Base-by-base conservation (phyloP, 1,284 basidiomycete genomes). In the Cystobasidiaceae sp. region DNA sequence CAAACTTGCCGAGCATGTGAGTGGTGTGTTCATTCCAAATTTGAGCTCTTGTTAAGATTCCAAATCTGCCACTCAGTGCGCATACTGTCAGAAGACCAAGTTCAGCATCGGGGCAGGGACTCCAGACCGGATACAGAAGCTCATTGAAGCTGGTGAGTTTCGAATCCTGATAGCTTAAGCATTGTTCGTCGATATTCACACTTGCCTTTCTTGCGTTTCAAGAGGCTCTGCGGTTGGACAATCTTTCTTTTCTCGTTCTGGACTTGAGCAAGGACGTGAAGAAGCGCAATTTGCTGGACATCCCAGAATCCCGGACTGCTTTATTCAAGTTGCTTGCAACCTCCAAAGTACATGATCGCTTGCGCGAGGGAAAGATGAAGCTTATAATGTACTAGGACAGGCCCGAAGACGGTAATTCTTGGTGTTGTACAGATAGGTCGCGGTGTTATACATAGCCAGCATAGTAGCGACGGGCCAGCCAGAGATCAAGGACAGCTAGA, bases 61-160 rank as follows among this genome's bases (percentile, higher is more conserved):
- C n/a, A 21, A 27, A n/a, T 13, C 17, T 13, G 19, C 19, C 9
- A n/a, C n/a, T 9, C 27, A 62, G 60, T 62, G 60, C 50, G 49
- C 58, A 8, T 88, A 89, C 77, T 79, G 92, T 70, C 82, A 82
- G 74, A 81, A 83, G 69, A 88, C 88, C 17, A 88, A 85, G 74
- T 81, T 91, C 49, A 86, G 85, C 19, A 81, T 85, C 28, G 89
- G 88, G 32, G 86, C 86, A 25, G 90, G 90, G 23, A 92, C 89
- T 9, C 89, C 89, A 50, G 86, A 86, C 41, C 82, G 89, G 72
- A 77, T 92, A 60, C 87, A 87, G 60, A 90, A 90, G 75, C 78
- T 92, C 63, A 79, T 92, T 73, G 86, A 89, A 68, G 84, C 85
- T 70, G 86, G 89, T 87, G 67, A 73, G 83, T 48, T 28, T 43